Percentiles rank a stretch among this genome's conserved stretches.
These are phyloP conservation scores for Phaeotremella skinneri DNA, from an alignment of 768 basidiomycete species.

Conservation along the genomic window DNA sequence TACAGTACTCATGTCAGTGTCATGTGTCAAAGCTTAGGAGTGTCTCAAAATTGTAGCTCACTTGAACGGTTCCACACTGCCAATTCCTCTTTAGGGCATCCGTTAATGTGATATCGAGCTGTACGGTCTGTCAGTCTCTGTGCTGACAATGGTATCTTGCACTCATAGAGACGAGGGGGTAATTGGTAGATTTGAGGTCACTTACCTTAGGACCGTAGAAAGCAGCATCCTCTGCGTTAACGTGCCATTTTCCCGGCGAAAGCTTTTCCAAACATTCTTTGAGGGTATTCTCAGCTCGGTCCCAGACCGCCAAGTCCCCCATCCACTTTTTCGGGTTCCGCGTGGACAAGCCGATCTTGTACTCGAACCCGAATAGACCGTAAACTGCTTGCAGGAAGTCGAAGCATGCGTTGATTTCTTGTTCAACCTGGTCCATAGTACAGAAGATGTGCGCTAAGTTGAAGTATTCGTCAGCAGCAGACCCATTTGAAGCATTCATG, in stretches of 20 bases:
- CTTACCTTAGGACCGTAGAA: conserved; percentile 91
- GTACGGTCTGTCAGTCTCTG: conserved; percentile 5
- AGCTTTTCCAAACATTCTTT: conserved; percentile 69
- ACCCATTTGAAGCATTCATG: not conserved
- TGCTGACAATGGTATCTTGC: not conserved
- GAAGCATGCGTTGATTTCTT: conserved; percentile 81
- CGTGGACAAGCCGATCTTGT: conserved; percentile 90
- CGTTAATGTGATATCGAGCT: conserved; percentile 89
- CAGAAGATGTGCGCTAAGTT: conserved; percentile 85
- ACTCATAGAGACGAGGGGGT: no score
- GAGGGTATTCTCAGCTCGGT: conserved; percentile 66
- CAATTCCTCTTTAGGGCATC: conserved; percentile 89
- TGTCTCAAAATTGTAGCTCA: conserved; percentile 16
- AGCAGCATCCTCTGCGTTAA: conserved; percentile 95
- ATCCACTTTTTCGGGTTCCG: conserved; percentile 87
- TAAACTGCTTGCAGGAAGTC: conserved; percentile 95
- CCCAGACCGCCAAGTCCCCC: conserved; percentile 85
- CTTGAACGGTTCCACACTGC: conserved; percentile 90
- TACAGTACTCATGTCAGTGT: conserved; percentile 52
- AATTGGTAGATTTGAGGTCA: no score
- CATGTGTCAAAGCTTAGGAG: not conserved
- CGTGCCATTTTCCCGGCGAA: conserved; percentile 83
- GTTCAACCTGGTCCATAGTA: conserved; percentile 83
- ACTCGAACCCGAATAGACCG: conserved; percentile 89
- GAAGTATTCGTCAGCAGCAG: conserved; percentile 1